A percentile compares a stretch with the other conserved stretches of the same genome.
Conservation (phyloP, 163 green algal genomes). For the Trebouxia gelatinosa region DNA sequence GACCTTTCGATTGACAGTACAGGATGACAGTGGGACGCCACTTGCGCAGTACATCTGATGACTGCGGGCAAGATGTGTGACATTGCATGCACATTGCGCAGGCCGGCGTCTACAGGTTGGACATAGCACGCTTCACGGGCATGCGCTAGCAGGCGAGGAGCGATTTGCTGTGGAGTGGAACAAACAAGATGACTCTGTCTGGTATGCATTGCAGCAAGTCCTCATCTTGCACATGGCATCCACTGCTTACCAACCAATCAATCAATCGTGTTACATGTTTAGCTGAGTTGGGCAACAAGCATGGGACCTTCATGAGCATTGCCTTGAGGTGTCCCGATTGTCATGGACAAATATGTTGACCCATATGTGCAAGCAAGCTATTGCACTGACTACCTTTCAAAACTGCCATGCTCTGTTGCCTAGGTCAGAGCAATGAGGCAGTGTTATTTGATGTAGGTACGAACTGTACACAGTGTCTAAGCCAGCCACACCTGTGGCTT, state of each 20-base stretch:
- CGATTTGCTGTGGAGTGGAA: constrained; percentile 76
- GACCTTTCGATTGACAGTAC: background rate
- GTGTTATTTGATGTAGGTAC: constrained; percentile 50
- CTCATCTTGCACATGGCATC: background rate
- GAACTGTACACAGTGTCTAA: constrained; percentile 70
- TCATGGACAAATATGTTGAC: no score
- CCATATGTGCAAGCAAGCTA: background rate
- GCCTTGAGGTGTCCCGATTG: no score
- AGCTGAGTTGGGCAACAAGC: no score
- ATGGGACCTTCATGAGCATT: no score
- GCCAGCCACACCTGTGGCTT: constrained; percentile 61
- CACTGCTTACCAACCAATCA: background rate
- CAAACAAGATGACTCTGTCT: constrained; percentile 65
- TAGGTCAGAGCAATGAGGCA: background rate
- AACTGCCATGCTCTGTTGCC: no score
- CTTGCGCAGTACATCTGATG: background rate
- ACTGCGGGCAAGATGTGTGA: background rate
- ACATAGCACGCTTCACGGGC: constrained; percentile 68
- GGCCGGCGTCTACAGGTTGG: constrained; percentile 51
- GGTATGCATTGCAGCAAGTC: constrained; percentile 36
- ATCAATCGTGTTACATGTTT: background rate
- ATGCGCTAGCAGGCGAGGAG: constrained; percentile 83
- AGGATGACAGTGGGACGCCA: constrained; percentile 4
- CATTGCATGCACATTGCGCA: no score
- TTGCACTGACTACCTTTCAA: no score